Percentiles rank a stretch among this genome's conserved stretches.
These are phyloP conservation scores for Penicillium sp. DNA, from an alignment of 2,329 filamentous ascomycete genomes.

Conservation along the genomic window DNA sequence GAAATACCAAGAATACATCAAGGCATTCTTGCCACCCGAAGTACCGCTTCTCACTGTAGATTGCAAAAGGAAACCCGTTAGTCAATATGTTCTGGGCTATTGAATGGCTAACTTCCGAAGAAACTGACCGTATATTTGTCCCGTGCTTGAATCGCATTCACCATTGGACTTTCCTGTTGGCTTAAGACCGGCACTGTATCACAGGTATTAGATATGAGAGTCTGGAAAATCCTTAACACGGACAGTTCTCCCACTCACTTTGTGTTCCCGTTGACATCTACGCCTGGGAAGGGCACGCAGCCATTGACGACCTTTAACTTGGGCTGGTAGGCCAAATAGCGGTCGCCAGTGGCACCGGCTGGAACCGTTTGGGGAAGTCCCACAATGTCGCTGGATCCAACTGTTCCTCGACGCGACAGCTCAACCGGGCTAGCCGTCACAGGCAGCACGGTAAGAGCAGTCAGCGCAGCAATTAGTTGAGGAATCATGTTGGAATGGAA, in stretches of 20 bases:
- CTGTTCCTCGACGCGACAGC: constrained; percentile 38
- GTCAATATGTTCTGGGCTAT: background rate
- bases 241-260: constrained; percentile 42
- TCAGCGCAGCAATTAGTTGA: background rate
- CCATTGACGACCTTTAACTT: constrained; percentile 56
- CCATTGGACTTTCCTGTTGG: constrained; percentile 40
- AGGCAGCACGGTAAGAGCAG: constrained; percentile 6
- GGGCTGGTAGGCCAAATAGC: constrained; percentile 58
- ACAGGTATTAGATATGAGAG: background rate
- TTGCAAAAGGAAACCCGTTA: background rate
- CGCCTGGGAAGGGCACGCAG: constrained; percentile 63
- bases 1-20: constrained; percentile 56
- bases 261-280: constrained; percentile 57
- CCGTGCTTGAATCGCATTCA: constrained; percentile 46
- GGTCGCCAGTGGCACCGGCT: constrained; percentile 43
- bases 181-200: constrained; percentile 44
- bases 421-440: background rate
- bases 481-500: constrained; percentile 8
- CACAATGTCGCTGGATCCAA: constrained; percentile 50
- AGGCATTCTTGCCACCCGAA: constrained; percentile 45
- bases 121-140: constrained; percentile 48
- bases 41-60: constrained; percentile 38
- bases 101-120: background rate
- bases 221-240: background rate
- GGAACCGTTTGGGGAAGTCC: constrained; percentile 56